These are phyloP conservation scores for Benincasa hispida DNA, from an alignment of 306 rosid genomes.

Conservation along the genomic window DNA sequence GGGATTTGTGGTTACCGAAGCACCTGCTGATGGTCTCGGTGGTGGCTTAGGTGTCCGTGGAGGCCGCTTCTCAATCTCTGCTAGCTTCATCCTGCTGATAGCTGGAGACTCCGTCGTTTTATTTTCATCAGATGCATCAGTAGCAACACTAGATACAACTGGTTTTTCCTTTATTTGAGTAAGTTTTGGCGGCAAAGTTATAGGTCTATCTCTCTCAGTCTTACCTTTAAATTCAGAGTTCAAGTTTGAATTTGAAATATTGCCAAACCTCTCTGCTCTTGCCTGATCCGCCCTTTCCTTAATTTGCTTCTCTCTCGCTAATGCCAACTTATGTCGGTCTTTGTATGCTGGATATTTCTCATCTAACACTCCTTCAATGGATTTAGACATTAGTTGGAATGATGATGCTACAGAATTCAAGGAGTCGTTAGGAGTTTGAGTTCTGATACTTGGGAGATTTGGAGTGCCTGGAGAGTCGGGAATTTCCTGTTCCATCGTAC, in stretches of 20 bases:
- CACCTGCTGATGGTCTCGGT: conserved; percentile 47
- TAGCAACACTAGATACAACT: conserved; percentile 29
- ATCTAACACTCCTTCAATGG: conserved; percentile 60
- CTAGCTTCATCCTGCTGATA: conserved; percentile 74
- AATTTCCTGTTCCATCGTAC: conserved; percentile 47
- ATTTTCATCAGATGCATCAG: conserved; percentile 46
- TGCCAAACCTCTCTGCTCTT: conserved; percentile 66
- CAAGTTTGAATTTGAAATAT: conserved; percentile 29
- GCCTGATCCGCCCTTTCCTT: conserved; percentile 85
- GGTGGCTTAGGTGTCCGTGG: conserved; percentile 84
- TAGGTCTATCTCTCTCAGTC: conserved; percentile 33
- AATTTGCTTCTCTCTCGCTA: conserved; percentile 69
- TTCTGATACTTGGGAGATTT: conserved; percentile 34
- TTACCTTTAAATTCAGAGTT: conserved; percentile 17
- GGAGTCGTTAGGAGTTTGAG: conserved; percentile 41
- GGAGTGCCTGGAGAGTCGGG: conserved; percentile 53
- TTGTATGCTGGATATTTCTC: conserved; percentile 90
- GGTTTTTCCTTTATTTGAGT: conserved; percentile 60
- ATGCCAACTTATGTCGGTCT: conserved; percentile 84
- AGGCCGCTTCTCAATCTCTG: conserved; percentile 79
- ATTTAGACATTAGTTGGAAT: conserved; percentile 92
- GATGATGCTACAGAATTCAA: conserved; percentile 60
- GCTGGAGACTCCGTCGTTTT: conserved; percentile 34
- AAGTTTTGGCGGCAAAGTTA: conserved; percentile 61
- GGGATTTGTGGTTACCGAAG: conserved; percentile 24